Evolutionary conservation across 1,284 basidiomycete genomes (phyloP), one percentile per base, ranked within the genome.

Genomic region (Ustilago cynodontis): DNA sequence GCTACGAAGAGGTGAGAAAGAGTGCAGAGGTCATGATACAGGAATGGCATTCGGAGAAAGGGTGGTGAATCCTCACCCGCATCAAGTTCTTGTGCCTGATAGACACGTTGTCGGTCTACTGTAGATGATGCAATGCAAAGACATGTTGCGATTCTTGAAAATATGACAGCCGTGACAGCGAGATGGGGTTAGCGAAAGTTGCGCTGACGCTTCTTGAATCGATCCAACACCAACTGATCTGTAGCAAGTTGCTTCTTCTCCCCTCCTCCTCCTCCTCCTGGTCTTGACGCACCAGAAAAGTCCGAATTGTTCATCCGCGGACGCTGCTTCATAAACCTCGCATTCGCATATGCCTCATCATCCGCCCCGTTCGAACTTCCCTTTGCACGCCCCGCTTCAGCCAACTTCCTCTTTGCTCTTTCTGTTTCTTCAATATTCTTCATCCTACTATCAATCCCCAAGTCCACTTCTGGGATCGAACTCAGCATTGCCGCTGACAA

Each of bases 371-470:
- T n/a, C n/a, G n/a, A n/a, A n/a, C 73, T 50, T 88, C 89, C 45
- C 87, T 87, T 29, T 0, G 20, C 24, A 90, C 90, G 90, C 35
- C 91, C 89, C 62, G 90, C 89, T 71, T 97, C 93, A 2, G 92
- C 90, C 35, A 95, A 91, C 18, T 90, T 88, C 1, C 94, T 89
- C 87, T 98, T 98, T 0, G 95, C 96, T 78, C 93, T 94, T 85
- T 98, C 96, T 0, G 96, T 99, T 65, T 95, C 93, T 84, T 97
- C 94, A 53, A 99, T 98, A 85, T 98, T 98, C 86, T 92, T 92
- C 66, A 99, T 87, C 22, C 95, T 92, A 16, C 92, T 89, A 75
- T 98, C 95, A 92, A 98, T 98, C 62, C 96, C 96, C 6, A 99
- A 88, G 86, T 99, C 96, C 5, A 98, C 93, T 84, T 98, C 96